Conservation (phyloP, 1,284 basidiomycete species). For the Xanthoconium separans region DNA sequence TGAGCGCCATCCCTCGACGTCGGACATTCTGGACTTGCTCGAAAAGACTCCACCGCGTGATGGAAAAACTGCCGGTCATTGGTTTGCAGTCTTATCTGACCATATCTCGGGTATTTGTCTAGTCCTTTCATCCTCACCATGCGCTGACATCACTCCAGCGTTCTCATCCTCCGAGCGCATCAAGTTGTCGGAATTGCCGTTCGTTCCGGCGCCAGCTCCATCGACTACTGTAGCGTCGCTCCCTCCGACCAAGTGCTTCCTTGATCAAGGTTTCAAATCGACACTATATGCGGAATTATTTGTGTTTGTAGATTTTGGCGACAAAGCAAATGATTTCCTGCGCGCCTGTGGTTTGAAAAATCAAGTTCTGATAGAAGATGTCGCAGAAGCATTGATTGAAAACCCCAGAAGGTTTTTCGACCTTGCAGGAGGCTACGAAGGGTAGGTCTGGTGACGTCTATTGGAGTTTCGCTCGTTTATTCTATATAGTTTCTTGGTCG, state of each 20-base stretch:
- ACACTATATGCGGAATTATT: not conserved
- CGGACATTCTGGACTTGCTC: not conserved
- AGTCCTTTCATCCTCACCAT: not conserved
- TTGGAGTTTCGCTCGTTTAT: not conserved
- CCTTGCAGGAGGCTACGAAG: not conserved
- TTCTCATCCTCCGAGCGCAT: not conserved
- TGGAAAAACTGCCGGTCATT: not conserved
- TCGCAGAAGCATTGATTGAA: not conserved
- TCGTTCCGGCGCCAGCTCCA: not conserved
- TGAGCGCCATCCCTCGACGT: not conserved
- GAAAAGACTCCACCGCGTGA: not conserved
- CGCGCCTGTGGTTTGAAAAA: not conserved
- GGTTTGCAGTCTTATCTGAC: conserved; percentile 3
- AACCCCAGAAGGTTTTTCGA: not conserved
- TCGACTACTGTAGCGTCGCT: not conserved
- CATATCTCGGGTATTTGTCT: not conserved
- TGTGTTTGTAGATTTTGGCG: not conserved
- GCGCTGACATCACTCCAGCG: not conserved
- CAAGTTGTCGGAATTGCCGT: not conserved
- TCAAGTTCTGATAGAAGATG: not conserved
- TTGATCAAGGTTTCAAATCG: not conserved
- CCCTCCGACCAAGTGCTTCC: not conserved
- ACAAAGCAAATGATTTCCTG: not conserved
- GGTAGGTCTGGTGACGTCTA: not conserved
- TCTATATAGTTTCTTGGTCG: conserved; percentile 1